phyloP scores from a whole-genome alignment of 441 rosid species.

The Biscutella laevigata region DNA sequence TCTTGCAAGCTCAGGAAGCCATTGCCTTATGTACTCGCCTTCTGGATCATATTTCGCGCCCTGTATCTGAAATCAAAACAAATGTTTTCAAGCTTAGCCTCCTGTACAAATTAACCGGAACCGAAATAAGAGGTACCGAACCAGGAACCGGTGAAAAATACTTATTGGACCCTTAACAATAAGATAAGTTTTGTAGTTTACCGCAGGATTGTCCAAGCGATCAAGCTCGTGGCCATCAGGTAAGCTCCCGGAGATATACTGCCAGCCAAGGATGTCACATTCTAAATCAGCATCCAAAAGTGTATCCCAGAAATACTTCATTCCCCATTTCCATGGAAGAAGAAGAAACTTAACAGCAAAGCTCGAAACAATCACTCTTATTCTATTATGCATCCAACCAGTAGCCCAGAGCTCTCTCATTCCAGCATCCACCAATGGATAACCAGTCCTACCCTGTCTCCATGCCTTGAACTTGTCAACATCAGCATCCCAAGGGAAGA shows the following conservation, averaged over 20 bases:
- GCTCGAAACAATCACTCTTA: conserved; percentile 80
- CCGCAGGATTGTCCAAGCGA: conserved; percentile 81
- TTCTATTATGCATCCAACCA: conserved; percentile 81
- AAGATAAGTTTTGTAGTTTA: conserved; percentile 19
- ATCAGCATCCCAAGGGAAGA: conserved; percentile 72
- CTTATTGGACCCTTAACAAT: too few relatives aligned
- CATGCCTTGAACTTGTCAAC: conserved; percentile 62
- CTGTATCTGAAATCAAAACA: conserved; percentile 48
- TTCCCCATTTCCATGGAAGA: conserved; percentile 94
- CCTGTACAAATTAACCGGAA: too few relatives aligned
- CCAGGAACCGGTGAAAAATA: too few relatives aligned
- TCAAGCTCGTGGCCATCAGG: conserved; percentile 88
- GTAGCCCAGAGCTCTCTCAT: conserved; percentile 99
- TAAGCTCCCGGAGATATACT: conserved; percentile 84
- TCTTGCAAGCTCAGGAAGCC: conserved; percentile 90
- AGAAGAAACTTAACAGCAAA: conserved; percentile 79
- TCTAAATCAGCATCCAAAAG: conserved; percentile 88
- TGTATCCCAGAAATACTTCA: conserved; percentile 94
- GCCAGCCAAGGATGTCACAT: conserved; percentile 86
- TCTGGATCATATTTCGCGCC: conserved; percentile 72
- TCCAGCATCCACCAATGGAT: conserved; percentile 93
- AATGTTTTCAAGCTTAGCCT: too few relatives aligned
- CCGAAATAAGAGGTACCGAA: too few relatives aligned
- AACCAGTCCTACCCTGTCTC: conserved; percentile 91
- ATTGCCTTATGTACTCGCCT: conserved; percentile 76